phyloP scores from a whole-genome alignment of 2,329 filamentous ascomycete genomes.

The Cercospora janseana region DNA sequence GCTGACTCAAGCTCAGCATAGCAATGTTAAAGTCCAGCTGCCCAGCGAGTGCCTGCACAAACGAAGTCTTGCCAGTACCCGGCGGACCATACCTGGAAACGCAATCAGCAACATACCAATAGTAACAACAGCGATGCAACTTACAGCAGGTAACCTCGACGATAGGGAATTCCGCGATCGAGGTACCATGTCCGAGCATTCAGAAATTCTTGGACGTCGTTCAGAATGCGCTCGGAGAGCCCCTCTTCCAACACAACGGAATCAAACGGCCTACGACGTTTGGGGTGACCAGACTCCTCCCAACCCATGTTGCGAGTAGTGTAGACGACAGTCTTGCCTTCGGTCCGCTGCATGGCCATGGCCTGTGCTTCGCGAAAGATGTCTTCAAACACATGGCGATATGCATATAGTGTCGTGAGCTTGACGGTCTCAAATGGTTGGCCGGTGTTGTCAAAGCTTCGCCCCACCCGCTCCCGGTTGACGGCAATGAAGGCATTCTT shows the following conservation, averaged over 20 bases:
- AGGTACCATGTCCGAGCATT: constrained; percentile 81
- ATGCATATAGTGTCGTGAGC: constrained; percentile 84
- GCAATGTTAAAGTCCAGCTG: constrained; percentile 89
- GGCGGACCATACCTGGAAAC: constrained; percentile 66
- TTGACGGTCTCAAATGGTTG: constrained; percentile 93
- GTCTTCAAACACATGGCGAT: constrained; percentile 84
- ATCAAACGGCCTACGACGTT: constrained; percentile 79
- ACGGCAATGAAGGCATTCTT: constrained; percentile 84
- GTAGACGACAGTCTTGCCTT: constrained; percentile 92
- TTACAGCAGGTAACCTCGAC: constrained; percentile 78
- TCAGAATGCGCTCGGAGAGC: constrained; percentile 75
- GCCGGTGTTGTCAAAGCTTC: constrained; percentile 75
- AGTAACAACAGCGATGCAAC: not conserved
- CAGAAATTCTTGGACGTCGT: constrained; percentile 80
- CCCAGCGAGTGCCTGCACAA: constrained; percentile 93
- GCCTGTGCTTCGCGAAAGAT: constrained; percentile 84
- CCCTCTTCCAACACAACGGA: constrained; percentile 85
- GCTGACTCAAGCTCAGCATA: constrained; percentile 85
- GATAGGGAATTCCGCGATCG: constrained; percentile 90
- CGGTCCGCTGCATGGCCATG: constrained; percentile 73
- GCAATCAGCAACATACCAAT: not conserved
- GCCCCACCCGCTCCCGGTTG: constrained; percentile 76
- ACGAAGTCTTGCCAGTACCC: constrained; percentile 90
- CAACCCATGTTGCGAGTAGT: constrained; percentile 81
- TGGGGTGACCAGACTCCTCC: constrained; percentile 77